phyloP scores from a whole-genome alignment of 257 asterid species.

The Eustoma russellianum region DNA sequence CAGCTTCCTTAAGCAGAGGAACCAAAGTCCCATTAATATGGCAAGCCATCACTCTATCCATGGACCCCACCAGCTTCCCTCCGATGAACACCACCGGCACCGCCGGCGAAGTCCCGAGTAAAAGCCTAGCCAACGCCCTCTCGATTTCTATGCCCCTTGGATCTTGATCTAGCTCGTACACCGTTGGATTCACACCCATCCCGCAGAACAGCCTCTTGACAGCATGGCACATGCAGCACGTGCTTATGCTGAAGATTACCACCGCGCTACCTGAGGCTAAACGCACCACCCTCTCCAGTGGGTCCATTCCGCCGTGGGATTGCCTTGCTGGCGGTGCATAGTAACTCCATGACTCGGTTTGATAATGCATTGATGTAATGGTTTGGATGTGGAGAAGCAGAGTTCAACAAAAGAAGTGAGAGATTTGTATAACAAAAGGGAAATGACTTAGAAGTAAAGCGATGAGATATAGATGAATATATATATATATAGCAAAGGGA shows the following conservation, averaged over 20 bases:
- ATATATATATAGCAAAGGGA: no score
- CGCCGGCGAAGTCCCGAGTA: slow-evolving; percentile 19
- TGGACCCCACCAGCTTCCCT: slow-evolving; percentile 32
- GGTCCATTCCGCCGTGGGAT: slow-evolving; percentile 12
- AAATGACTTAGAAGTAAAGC: no score
- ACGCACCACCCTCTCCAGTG: slow-evolving; percentile 30
- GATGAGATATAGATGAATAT: no score
- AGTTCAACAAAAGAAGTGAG: no score
- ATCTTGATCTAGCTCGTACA: slow-evolving; percentile 33
- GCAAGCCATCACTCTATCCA: slow-evolving; percentile 43
- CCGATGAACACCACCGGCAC: slow-evolving; percentile 41
- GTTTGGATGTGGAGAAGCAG: no score
- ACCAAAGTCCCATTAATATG: slow-evolving; percentile 38
- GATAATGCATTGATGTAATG: slow-evolving; percentile 28
- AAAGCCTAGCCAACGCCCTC: slow-evolving; percentile 24
- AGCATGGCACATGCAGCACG: slow-evolving; percentile 47
- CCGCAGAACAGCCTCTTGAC: slow-evolving; percentile 36
- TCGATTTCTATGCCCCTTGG: slow-evolving; percentile 34
- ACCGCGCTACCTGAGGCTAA: slow-evolving; percentile 35
- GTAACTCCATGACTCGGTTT: slow-evolving; percentile 21
- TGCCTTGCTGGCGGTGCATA: slow-evolving; percentile 6
- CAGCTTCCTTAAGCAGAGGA: slow-evolving; percentile 35
- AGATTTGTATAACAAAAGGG: no score
- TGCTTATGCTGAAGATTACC: slow-evolving; percentile 34
- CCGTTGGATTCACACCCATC: slow-evolving; percentile 31